Evolutionary conservation across 2,329 filamentous ascomycete genomes (phyloP).

Genomic region (Epichloe elymi): DNA sequence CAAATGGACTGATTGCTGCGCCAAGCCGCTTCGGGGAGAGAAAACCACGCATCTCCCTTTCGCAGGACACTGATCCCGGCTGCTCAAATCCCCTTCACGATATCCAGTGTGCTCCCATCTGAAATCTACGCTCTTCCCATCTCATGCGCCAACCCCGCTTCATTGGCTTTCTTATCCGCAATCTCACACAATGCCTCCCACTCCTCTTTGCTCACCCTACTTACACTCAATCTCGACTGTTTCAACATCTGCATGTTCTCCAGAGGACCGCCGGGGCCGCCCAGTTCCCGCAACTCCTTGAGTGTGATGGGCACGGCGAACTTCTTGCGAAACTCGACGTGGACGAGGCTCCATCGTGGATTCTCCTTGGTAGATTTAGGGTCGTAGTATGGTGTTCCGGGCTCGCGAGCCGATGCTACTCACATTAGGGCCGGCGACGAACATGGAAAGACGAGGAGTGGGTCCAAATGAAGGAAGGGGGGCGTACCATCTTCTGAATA

Average conservation of each 20-base stretch:
- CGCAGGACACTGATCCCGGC: neutral
- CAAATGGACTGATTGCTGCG: too few relatives aligned
- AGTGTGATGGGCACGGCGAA: constrained; percentile 60
- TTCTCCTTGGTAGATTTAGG: constrained; percentile 46
- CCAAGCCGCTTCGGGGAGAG: too few relatives aligned
- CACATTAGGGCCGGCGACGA: neutral
- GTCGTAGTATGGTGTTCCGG: constrained; percentile 63
- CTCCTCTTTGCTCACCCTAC: constrained; percentile 48
- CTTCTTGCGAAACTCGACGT: constrained; percentile 77
- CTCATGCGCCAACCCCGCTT: constrained; percentile 25
- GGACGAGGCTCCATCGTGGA: constrained; percentile 70
- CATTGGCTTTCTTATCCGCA: constrained; percentile 29
- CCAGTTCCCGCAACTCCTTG: constrained; percentile 55
- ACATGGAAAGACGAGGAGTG: neutral
- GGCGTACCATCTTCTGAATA: constrained; percentile 61
- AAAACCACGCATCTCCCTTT: neutral
- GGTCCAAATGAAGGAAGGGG: too few relatives aligned
- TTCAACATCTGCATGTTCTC: constrained; percentile 73
- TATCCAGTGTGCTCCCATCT: neutral
- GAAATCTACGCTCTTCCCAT: constrained; percentile 3
- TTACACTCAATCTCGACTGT: constrained; percentile 71
- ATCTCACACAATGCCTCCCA: constrained; percentile 50
- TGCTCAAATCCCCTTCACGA: neutral
- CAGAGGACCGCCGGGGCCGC: constrained; percentile 41
- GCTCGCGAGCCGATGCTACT: constrained; percentile 19